phyloP scores from a whole-genome alignment of 352 stramenopile species.

The Globisporangium lucens region DNA sequence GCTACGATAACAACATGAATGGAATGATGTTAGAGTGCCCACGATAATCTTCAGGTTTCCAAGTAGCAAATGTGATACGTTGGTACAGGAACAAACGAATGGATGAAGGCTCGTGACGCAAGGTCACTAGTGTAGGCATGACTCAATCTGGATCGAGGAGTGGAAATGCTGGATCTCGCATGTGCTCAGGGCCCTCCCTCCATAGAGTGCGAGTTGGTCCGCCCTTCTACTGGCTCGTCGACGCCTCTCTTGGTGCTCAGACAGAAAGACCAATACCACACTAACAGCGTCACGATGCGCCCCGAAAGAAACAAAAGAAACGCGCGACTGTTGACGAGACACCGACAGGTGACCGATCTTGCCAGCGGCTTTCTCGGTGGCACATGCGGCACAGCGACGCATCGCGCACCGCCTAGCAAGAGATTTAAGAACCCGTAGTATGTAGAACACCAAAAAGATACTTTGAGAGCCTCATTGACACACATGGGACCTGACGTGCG shows the following conservation, averaged over 20 bases:
- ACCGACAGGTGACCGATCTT: not conserved
- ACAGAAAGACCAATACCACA: not conserved
- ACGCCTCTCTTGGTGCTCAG: not conserved
- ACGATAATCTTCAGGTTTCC: not conserved
- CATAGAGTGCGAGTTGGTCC: no score
- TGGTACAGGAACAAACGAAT: no score
- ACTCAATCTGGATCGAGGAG: no score
- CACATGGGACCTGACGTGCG: not conserved
- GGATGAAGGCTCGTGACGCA: no score
- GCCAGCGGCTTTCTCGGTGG: not conserved
- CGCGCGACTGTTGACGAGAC: not conserved
- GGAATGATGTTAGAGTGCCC: not conserved
- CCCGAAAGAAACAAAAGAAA: not conserved
- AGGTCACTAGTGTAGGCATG: no score
- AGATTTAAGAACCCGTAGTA: not conserved
- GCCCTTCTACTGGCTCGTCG: no score
- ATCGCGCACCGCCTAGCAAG: not conserved
- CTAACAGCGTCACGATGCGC: not conserved
- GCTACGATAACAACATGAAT: slow-evolving; percentile 2
- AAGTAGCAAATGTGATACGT: no score
- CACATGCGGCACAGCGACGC: not conserved
- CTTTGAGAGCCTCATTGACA: not conserved
- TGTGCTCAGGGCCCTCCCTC: no score
- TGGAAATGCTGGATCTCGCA: no score
- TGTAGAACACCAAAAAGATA: not conserved